Evolutionary conservation across 257 asterid species (phyloP), one percentile per base, ranked within the genome.

Genomic region (Primulina huaijiensis): DNA sequence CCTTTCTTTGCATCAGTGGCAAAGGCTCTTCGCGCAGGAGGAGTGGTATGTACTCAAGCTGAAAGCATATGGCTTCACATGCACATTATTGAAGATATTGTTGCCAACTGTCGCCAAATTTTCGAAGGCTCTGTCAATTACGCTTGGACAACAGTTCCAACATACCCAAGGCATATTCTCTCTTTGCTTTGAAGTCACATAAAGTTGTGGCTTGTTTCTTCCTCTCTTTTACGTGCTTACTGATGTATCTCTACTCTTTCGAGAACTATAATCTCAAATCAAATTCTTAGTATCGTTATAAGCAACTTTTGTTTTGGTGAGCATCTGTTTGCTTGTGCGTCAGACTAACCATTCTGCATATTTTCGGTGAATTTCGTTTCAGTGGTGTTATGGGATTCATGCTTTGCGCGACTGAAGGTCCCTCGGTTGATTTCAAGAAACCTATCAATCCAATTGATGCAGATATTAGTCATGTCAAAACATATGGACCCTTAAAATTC

Each of bases 41-140:
- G 99, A 7, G 97, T 94, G 60, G 85, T 94, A 57, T 89, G 97
- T 75, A 94, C 99, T 50, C 99, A 91, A 83, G 99, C 99, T 31
- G 99, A 94, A 84, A 94, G 97, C 83, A 94, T 91, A 72, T 94
- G 99, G 99, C 97, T 91, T 78, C 99, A 94, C 86, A 94, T 94
- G 97, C 92, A 91, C 87, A 91, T 94, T 64, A 94, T 94, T 57
- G 97, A 94, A 86, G 91, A 83, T 62, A 86, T 94, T 3, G 93
- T 94, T 34, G 35, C 86, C 5, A 94, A 91, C 83, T 94, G 99
- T 76, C 87, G 97, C 80, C 90, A 91, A 79, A 76, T 94, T 29
- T 91, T 94, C 84, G 89, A 91, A 83, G 97, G 99, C 83, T 89
- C 99, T 6, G 97, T 91, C 74, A 88, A 91, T 70, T 94, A 94